A percentile compares a stretch with the other conserved stretches of the same genome.
Conservation (phyloP, 169 alveolate genomes). For the Plasmodium knowlesi region DNA sequence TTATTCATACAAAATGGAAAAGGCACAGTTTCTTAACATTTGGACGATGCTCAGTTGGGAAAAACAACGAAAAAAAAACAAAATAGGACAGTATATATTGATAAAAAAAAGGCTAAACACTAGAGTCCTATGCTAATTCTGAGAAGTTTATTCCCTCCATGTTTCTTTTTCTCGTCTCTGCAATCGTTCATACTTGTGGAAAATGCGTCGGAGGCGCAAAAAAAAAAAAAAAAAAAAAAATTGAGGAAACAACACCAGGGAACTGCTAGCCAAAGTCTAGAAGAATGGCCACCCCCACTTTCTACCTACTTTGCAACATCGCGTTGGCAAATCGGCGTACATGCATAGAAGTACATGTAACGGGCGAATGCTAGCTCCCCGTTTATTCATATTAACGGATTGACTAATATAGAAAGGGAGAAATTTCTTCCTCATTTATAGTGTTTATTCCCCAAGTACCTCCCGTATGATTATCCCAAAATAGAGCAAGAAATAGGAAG, state of each 20-base stretch:
- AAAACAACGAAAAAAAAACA: background rate
- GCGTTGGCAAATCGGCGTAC: background rate
- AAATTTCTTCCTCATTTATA: background rate
- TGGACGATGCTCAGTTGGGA: background rate
- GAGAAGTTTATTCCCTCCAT: background rate
- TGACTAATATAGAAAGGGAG: background rate
- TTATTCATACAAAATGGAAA: background rate
- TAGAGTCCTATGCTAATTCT: background rate
- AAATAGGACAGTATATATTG: background rate
- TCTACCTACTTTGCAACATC: background rate
- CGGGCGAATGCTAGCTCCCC: background rate
- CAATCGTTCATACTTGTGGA: background rate
- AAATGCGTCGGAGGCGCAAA: background rate
- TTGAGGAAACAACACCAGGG: background rate
- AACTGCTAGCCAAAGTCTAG: background rate
- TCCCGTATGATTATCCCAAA: background rate
- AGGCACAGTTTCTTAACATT: background rate
- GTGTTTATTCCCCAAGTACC: background rate
- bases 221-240: too few species aligned
- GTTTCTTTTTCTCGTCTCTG: background rate
- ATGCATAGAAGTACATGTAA: background rate
- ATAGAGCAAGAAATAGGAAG: background rate
- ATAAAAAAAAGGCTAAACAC: background rate
- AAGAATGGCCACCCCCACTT: background rate
- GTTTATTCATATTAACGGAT: background rate